Evolutionary conservation across 371 early-diverging fungal species (phyloP).

Genomic region (Rhizopus sp.): DNA sequence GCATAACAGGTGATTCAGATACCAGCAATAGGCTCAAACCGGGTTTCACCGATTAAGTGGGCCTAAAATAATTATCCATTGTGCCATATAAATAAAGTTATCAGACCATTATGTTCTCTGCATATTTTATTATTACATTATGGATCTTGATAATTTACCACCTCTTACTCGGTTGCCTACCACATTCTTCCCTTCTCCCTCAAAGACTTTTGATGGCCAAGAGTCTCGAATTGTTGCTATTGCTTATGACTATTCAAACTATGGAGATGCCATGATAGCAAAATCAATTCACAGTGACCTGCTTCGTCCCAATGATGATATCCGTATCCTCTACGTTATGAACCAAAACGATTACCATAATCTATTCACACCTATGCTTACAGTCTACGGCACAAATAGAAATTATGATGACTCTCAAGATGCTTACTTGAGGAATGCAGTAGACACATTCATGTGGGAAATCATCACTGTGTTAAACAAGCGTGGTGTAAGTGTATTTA

Average conservation of each 20-base stretch:
- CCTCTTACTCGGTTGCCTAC: slow-evolving; percentile 10
- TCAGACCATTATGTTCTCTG: no score
- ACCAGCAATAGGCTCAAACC: no score
- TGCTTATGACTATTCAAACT: slow-evolving; percentile 39
- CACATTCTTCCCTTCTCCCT: slow-evolving; percentile 18
- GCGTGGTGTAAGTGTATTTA: slow-evolving; percentile 24
- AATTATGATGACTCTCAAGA: not conserved
- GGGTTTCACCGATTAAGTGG: no score
- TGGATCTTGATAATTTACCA: not conserved
- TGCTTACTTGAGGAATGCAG: slow-evolving; percentile 3
- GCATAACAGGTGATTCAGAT: no score
- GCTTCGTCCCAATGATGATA: slow-evolving; percentile 28
- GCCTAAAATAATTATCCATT: no score
- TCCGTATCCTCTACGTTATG: slow-evolving; percentile 29
- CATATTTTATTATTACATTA: not conserved
- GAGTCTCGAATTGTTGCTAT: slow-evolving; percentile 20
- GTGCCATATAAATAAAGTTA: no score
- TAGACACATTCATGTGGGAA: slow-evolving; percentile 25
- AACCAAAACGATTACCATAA: slow-evolving; percentile 22
- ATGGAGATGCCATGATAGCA: slow-evolving; percentile 36
- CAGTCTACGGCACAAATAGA: not conserved
- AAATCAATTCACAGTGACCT: slow-evolving; percentile 27
- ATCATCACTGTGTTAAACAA: slow-evolving; percentile 21
- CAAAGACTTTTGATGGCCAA: not conserved
- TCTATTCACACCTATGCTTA: slow-evolving; percentile 19